phyloP scores from a whole-genome alignment of 78 protist species.

The Dictyostelium firmibasis region DNA sequence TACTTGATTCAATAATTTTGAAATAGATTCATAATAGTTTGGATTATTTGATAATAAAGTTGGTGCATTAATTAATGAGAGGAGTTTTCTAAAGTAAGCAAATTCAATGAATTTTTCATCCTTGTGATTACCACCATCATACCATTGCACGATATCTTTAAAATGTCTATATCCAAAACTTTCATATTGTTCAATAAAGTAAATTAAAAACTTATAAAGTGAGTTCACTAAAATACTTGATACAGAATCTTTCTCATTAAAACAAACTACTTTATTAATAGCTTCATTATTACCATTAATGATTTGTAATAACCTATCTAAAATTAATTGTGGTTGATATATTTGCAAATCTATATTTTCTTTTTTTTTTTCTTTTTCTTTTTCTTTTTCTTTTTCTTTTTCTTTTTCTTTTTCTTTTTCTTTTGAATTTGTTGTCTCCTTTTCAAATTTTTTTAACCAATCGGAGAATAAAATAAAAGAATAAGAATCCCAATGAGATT shows the following conservation, averaged over 20 bases:
- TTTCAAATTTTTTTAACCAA: constrained; percentile 19
- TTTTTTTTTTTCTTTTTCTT: constrained; percentile 1
- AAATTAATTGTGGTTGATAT: constrained; percentile 25
- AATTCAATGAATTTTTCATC: constrained; percentile 34
- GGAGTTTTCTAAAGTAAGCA: constrained; percentile 32
- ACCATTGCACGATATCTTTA: background rate
- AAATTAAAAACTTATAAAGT: background rate
- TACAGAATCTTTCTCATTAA: background rate
- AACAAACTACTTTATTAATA: background rate
- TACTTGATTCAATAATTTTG: constrained; percentile 1
- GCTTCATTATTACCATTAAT: background rate
- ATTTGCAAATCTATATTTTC: background rate
- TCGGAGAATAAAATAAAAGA: constrained; percentile 1
- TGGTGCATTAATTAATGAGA: background rate
- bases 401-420: background rate
- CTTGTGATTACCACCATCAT: background rate
- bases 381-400: background rate
- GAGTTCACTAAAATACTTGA: background rate
- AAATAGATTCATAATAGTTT: background rate
- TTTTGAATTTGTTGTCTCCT: background rate
- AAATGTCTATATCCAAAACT: background rate
- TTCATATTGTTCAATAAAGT: background rate
- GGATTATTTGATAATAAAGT: background rate
- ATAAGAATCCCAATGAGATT: constrained; percentile 59
- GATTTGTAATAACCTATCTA: background rate